Evolutionary conservation across 1,139 yeast species (phyloP), one percentile per base, ranked within the genome.

Genomic region (Hansenula anomala): DNA sequence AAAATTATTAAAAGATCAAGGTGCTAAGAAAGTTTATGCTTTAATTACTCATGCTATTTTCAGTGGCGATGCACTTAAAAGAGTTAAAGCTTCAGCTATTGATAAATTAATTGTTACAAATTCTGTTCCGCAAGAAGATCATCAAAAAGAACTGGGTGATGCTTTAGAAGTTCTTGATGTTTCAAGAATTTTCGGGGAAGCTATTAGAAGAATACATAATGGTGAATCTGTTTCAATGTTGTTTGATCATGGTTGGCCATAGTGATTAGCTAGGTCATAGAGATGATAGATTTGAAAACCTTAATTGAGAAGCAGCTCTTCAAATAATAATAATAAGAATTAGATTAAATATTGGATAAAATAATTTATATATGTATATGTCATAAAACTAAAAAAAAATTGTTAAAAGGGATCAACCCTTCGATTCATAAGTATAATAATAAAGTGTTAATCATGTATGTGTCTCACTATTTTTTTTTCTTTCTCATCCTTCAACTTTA

Each of bases 181-280:
- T 13, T 80, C 95, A 7, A 69, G 86, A 43, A 78, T 90, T 15
- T 82, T 92, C 55, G 96, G 95, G 14, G 99, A 92, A 60, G 92
- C 97, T 3, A 88, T 92, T 36, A 73, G 99, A 61, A 73, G 99
- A 60, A 90, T 92, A 35, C 96, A 92, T 62, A 92, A 92, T 53
- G 99, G 99, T 49, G 99, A 92, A 67, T 80, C 92, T 23, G 96
- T 92, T 17, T 83, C 95, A 16, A 84, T 89, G 87, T 70, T 92
- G 45, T 92, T 92, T 64, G 96, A 89, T 56, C 90, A 87, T 54
- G 90, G 88, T 3, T 80, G 86, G 83, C 48, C 49, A 36, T 50
- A 35, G n/a, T n/a, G n/a, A n/a, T n/a, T n/a, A n/a, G n/a, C n/a
- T n/a, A n/a, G n/a, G n/a, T n/a, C n/a, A n/a, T n/a, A n/a, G n/a